Percentiles rank a stretch among this genome's conserved stretches.
These are phyloP conservation scores for Nitzschia palea DNA, from an alignment of 108 stramenopile species.

Conservation along the genomic window DNA sequence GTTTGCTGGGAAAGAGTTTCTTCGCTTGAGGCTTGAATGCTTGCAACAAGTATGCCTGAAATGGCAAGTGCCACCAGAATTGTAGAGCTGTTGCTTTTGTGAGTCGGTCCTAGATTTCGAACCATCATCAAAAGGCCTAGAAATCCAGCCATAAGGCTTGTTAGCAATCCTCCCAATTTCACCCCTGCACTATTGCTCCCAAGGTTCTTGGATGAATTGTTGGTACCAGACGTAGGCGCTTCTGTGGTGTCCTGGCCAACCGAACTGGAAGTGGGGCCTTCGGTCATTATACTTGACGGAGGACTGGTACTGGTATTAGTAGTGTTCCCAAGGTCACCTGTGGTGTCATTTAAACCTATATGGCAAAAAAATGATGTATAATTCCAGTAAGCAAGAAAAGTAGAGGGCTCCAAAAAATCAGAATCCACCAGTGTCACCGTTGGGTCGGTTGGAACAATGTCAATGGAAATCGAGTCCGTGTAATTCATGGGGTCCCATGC, in stretches of 20 bases:
- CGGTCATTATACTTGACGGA: no score
- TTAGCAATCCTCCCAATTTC: neutral
- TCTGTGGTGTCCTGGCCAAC: neutral
- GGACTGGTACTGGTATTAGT: neutral
- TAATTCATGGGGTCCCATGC: constrained; percentile 5
- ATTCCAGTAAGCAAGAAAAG: constrained; percentile 1
- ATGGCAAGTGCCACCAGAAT: neutral
- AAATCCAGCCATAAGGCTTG: neutral
- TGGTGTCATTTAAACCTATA: no score
- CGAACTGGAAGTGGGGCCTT: neutral
- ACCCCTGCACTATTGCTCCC: neutral
- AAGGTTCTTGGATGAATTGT: neutral
- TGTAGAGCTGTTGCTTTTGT: neutral
- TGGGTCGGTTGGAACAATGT: neutral
- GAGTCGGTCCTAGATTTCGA: neutral
- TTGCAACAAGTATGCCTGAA: neutral
- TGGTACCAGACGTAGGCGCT: neutral
- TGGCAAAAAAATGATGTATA: constrained; percentile 8
- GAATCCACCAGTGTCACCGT: neutral
- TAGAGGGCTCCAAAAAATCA: neutral
- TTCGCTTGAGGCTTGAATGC: neutral
- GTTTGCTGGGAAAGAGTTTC: no score
- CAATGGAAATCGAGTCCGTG: constrained; percentile 5
- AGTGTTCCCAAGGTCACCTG: neutral
- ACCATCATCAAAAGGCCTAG: neutral